Evolutionary conservation across 768 basidiomycete genomes (phyloP).

Genomic region (Phaeotremella skinneri): DNA sequence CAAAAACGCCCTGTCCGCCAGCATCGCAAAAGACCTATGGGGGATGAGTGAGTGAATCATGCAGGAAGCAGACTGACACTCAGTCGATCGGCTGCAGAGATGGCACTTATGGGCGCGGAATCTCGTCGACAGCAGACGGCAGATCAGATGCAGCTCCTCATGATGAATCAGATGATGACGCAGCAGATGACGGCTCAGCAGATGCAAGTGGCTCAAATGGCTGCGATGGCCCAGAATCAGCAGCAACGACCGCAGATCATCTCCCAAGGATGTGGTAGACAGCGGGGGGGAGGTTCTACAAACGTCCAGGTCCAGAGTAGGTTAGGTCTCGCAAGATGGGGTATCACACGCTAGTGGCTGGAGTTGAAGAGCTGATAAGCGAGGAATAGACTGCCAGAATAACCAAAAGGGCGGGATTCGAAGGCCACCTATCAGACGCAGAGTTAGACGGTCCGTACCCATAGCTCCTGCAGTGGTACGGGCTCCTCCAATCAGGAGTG

Average conservation of each 20-base stretch:
- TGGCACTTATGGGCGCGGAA: slow-evolving; percentile 3
- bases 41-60: too few relatives aligned
- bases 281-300: not conserved
- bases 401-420: not conserved
- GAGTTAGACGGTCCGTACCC: not conserved
- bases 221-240: slow-evolving; percentile 17
- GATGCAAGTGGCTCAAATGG: slow-evolving; percentile 42
- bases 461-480: not conserved
- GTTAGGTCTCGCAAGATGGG: too few relatives aligned
- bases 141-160: slow-evolving; percentile 38
- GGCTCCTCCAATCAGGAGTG: not conserved
- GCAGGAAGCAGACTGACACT: too few relatives aligned
- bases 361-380: too few relatives aligned
- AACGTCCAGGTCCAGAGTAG: not conserved
- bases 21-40: too few relatives aligned
- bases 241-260: not conserved
- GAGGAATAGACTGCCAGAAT: slow-evolving; percentile 1
- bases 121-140: not conserved
- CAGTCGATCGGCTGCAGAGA: too few relatives aligned
- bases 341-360: too few relatives aligned
- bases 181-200: slow-evolving; percentile 44
- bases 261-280: not conserved
- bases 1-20: too few relatives aligned
- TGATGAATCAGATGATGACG: slow-evolving; percentile 44
- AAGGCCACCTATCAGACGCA: not conserved